phyloP scores from a whole-genome alignment of 495 filamentous ascomycete genomes.

The Clavariopsis aquatica region DNA sequence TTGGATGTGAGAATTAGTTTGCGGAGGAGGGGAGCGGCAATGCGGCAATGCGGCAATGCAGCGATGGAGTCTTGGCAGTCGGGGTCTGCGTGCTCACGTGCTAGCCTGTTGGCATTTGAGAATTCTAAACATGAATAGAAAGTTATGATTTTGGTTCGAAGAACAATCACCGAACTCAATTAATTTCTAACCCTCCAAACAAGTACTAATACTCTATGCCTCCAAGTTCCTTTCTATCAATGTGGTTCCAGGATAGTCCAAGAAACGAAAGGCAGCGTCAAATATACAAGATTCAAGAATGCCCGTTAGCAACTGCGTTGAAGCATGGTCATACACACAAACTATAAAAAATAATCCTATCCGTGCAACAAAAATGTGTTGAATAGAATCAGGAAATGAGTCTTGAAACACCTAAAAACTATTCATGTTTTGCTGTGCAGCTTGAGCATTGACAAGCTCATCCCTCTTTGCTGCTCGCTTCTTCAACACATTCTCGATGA shows the following conservation, averaged over 20 bases:
- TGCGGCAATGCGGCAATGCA: neutral
- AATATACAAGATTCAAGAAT: too few relatives aligned
- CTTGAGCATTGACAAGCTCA: conserved; percentile 11
- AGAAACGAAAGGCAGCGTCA: too few relatives aligned
- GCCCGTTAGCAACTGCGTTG: neutral
- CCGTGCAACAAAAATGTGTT: neutral
- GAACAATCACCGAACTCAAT: too few relatives aligned
- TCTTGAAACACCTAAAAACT: neutral
- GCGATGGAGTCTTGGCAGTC: neutral
- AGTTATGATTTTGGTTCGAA: too few relatives aligned
- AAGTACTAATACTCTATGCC: too few relatives aligned
- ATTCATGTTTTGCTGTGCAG: neutral
- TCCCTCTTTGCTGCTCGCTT: conserved; percentile 60
- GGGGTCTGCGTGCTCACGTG: neutral
- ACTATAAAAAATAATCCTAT: neutral
- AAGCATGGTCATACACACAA: neutral
- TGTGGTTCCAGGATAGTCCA: too few relatives aligned
- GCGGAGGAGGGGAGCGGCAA: neutral
- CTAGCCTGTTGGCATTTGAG: neutral
- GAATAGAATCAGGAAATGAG: neutral
- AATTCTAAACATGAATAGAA: too few relatives aligned
- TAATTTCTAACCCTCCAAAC: too few relatives aligned
- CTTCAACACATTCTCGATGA: conserved; percentile 96
- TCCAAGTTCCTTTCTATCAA: too few relatives aligned
- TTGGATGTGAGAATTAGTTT: neutral